These are phyloP conservation scores for Camptophora hylomeconis DNA, from an alignment of 2,329 filamentous ascomycete species.

Conservation along the genomic window DNA sequence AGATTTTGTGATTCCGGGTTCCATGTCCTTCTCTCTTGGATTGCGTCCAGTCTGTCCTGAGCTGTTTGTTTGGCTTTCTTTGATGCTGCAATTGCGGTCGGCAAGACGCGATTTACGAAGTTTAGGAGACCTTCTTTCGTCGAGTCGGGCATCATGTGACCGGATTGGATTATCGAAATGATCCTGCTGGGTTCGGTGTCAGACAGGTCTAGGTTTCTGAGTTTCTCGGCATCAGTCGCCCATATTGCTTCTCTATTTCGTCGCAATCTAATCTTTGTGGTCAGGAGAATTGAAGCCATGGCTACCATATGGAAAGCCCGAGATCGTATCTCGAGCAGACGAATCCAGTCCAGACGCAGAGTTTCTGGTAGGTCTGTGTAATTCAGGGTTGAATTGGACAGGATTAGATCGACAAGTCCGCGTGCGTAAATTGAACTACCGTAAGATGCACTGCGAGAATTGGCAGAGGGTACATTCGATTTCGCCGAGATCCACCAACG, in stretches of 20 bases:
- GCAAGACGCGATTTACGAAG: constrained; percentile 40
- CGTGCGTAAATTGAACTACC: constrained; percentile 39
- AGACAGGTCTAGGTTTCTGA: constrained; percentile 35
- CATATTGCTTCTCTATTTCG: constrained; percentile 51
- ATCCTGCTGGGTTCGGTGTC: constrained; percentile 26
- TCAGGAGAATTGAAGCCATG: constrained; percentile 49
- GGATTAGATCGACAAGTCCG: constrained; percentile 45
- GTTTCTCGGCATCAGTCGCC: constrained; percentile 47
- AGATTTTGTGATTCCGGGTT: constrained; percentile 38
- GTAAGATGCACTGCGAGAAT: constrained; percentile 4
- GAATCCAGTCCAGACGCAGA: constrained; percentile 41
- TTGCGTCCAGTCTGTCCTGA: constrained; percentile 22
- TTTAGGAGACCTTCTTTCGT: constrained; percentile 32
- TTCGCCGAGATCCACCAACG: constrained; percentile 22
- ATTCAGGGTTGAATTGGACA: constrained; percentile 37
- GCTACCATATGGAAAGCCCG: constrained; percentile 45
- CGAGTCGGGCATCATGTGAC: constrained; percentile 34
- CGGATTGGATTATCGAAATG: constrained; percentile 34
- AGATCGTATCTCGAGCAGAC: constrained; percentile 40
- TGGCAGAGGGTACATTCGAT: constrained; percentile 2
- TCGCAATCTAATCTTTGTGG: constrained; percentile 52
- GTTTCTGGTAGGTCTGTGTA: constrained; percentile 47
- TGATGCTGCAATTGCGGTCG: constrained; percentile 36
- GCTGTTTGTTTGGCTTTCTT: constrained; percentile 12
- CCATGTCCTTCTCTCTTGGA: constrained; percentile 8